A percentile compares a stretch with the other conserved stretches of the same genome.
Evolutionary conservation across 2,329 filamentous ascomycete species (phyloP).

Genomic region (Ophiosphaerella korrae): DNA sequence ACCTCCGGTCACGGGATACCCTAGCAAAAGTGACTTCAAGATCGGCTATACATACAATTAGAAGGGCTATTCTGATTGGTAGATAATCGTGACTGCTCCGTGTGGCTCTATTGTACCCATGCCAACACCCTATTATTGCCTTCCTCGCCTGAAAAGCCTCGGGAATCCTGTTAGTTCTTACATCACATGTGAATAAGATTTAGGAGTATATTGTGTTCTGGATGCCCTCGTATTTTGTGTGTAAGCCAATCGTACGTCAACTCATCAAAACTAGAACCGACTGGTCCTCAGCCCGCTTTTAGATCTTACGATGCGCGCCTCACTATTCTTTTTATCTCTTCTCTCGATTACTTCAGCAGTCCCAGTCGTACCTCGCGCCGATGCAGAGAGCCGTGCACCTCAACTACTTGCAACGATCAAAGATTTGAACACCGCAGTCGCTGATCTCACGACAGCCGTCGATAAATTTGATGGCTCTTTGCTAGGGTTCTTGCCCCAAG

Average conservation of each 20-base stretch:
- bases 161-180: too few species aligned
- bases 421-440: constrained; percentile 19
- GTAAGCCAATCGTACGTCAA: background rate
- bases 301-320: background rate
- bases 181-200: too few species aligned
- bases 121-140: too few species aligned
- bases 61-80: too few species aligned
- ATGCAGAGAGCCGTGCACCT: constrained; percentile 10
- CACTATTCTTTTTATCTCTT: background rate
- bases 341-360: constrained; percentile 1
- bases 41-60: too few species aligned
- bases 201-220: too few species aligned
- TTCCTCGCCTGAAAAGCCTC: too few species aligned
- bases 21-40: too few species aligned
- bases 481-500: constrained; percentile 24
- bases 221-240: too few species aligned
- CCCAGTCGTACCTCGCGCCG: constrained; percentile 5
- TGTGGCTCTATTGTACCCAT: too few species aligned
- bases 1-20: background rate
- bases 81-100: too few species aligned
- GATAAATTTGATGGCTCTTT: constrained; percentile 27
- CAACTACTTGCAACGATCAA: constrained; percentile 20
- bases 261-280: background rate
- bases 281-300: background rate
- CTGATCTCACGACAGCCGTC: constrained; percentile 23